Base-by-base conservation (phyloP, 352 stramenopile genomes). In the Phytophthora idaei region DNA sequence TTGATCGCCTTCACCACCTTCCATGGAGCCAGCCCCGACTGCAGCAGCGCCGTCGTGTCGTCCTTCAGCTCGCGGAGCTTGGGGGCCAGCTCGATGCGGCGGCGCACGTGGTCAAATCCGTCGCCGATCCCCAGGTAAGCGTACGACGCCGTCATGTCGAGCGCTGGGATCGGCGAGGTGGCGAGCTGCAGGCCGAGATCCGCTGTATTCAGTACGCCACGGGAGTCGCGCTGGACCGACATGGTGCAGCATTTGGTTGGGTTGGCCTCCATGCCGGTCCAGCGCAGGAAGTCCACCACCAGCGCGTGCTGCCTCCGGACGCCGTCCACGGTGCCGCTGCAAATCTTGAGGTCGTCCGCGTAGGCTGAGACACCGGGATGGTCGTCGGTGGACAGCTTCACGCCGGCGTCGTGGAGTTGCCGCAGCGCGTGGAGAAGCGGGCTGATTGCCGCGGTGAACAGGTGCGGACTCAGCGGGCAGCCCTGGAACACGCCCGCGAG, bases 351-450 rank as follows among this genome's bases (percentile, higher is more conserved):
- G 17, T 21, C 17, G 17, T 21, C 17, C 17, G 47, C 69, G 42
- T 73, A 72, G 1, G 63, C 55, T 6, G 58, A 49, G 4, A 4
- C 41, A 28, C 61, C 50, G 32, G 44, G 56, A 31, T 31, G 32
- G 25, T 63, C 56, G 0, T 48, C 44, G 21, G 15, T 29, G 0
- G 45, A 55, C 29, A 63, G 2, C 32, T 53, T n/a, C 15, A 62
- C 55, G 17, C 55, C 42, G 8, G 11, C 39, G 47, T 37, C 17
- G 25, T n/a, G 45, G 2, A 63, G 34, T 2, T 11, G 17, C 6
- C 31, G 2, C 1, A 68, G 17, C 11, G 67, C 67, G 32, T 45
- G 36, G 6, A 71, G 61, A 2, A 77, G 57, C 7, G 50, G 64
- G 9, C 42, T 21, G 17, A 21, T 21, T 21, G 17, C 17, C 17